Base-by-base conservation (phyloP, 345 rosid species). In the Ailanthus altissimus region DNA sequence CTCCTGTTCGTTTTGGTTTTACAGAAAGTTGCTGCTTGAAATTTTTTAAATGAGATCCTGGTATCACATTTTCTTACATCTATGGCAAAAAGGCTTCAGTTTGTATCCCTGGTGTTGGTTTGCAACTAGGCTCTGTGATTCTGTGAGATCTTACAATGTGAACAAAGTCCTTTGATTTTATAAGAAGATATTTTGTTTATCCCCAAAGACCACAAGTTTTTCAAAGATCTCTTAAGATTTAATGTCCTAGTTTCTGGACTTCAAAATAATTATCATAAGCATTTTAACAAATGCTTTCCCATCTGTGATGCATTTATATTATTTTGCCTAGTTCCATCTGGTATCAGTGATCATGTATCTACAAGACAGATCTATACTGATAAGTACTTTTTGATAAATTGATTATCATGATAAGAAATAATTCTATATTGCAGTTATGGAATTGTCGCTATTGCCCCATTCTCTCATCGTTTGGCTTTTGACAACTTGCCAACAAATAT, bases 381-480 rank as follows among this genome's bases (percentile, higher is more conserved):
- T n/a, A 15, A 32, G 3, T n/a, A 15, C 25, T 14, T 32, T 47
- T 45, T 12, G 14, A 20, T 47, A 72, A 14, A 42, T 47, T 71
- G 32, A 61, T 28, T n/a, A 74, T 28, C 38, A 60, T 74, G 43
- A 61, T 49, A 46, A 28, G 59, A 45, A 43, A 62, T 54, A 42
- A 25, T 77, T 66, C 51, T 36, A 16, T 74, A 78, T 58, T 86
- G 87, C 88, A 96, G 98, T 73, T 90, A 91, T 71, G 97, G 98
- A 43, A 85, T 96, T 28, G 97, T 91, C 64, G 99, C 99, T 70
- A 87, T 96, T 82, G 92, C 99, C 7, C 98, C 98, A 12, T 93
- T 93, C 87, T 96, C 98, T 61, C 99, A 96, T 78, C 97, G 94
- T 59, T 83, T 96, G 76, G 92, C 90, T 12, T 96, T 96, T 84